phyloP scores from a whole-genome alignment of 306 rosid genomes.

The Trifolium pratense region DNA sequence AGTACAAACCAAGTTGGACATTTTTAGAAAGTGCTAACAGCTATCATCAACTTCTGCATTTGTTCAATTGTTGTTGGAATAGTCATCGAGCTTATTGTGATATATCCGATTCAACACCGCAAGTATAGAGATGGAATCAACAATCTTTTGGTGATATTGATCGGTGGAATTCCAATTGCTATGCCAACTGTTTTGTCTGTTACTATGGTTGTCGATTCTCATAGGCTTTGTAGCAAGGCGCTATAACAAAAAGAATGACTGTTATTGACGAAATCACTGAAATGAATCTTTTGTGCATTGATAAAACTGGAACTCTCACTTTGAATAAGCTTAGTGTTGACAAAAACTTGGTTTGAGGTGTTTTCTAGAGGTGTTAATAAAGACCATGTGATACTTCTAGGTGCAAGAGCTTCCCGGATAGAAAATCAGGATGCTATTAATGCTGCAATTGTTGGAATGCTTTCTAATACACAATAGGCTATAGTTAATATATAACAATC shows the following conservation, averaged over 20 bases:
- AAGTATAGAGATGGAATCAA: conserved; percentile 87
- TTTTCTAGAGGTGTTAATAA: conserved; percentile 80
- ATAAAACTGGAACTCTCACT: conserved; percentile 94
- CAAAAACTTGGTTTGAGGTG: conserved; percentile 77
- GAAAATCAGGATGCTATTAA: conserved; percentile 99
- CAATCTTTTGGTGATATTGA: conserved; percentile 87
- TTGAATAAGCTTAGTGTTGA: conserved; percentile 86
- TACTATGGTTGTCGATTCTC: conserved; percentile 98
- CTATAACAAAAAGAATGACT: conserved; percentile 95
- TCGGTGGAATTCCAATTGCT: conserved; percentile 97
- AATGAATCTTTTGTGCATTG: conserved; percentile 97
- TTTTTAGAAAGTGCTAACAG: conserved; percentile 92
- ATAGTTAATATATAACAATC: no score
- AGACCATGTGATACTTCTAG: conserved; percentile 77
- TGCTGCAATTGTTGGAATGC: conserved; percentile 95
- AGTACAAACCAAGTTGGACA: conserved; percentile 97
- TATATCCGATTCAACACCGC: conserved; percentile 88
- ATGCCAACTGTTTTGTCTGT: conserved; percentile 99
- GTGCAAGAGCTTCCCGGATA: conserved; percentile 92
- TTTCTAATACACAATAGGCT: conserved; percentile 94
- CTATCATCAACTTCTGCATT: conserved; percentile 93
- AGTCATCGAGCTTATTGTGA: conserved; percentile 69
- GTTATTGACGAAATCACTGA: conserved; percentile 99
- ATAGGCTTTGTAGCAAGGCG: conserved; percentile 96
- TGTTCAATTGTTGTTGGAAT: conserved; percentile 88